A percentile compares a stretch with the other conserved stretches of the same genome.
phyloP scores from a whole-genome alignment of 306 rosid species.

The Cyclanthera cordifolia region DNA sequence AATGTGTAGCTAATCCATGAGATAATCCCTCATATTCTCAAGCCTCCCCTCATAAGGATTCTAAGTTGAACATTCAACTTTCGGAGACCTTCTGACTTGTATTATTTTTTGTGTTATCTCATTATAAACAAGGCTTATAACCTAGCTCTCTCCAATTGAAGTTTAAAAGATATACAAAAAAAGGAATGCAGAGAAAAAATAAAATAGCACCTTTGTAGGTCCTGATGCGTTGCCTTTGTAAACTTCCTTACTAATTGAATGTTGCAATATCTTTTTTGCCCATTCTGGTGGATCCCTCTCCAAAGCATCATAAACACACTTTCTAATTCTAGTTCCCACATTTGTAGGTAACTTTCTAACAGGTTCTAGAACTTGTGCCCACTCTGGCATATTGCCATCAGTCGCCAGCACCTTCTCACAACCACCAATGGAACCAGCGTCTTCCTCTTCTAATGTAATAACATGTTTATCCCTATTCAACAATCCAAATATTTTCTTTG shows the following conservation, averaged over 20 bases:
- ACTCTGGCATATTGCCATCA: conserved; percentile 62
- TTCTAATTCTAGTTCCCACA: conserved; percentile 96
- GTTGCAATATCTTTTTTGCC: conserved; percentile 71
- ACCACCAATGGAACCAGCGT: conserved; percentile 39
- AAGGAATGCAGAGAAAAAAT: conserved; percentile 9
- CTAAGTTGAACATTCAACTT: no score
- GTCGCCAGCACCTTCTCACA: conserved; percentile 33
- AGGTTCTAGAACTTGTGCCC: conserved; percentile 90
- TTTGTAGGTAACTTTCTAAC: conserved; percentile 92
- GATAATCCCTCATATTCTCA: no score
- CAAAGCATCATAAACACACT: conserved; percentile 83
- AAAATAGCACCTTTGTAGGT: conserved; percentile 79
- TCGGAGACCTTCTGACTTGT: no score
- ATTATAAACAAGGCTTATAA: no score
- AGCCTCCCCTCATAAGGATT: no score
- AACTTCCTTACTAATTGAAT: conserved; percentile 89
- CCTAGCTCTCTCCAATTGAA: background rate
- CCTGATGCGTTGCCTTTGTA: conserved; percentile 99
- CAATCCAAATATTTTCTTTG: conserved; percentile 68
- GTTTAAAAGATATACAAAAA: background rate
- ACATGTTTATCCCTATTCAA: conserved; percentile 40
- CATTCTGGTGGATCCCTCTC: conserved; percentile 79
- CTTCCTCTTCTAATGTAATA: conserved; percentile 73
- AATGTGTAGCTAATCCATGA: no score
- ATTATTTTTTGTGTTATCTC: no score